Conservation (phyloP, 495 filamentous ascomycete genomes). For the Hamigera avellanea region DNA sequence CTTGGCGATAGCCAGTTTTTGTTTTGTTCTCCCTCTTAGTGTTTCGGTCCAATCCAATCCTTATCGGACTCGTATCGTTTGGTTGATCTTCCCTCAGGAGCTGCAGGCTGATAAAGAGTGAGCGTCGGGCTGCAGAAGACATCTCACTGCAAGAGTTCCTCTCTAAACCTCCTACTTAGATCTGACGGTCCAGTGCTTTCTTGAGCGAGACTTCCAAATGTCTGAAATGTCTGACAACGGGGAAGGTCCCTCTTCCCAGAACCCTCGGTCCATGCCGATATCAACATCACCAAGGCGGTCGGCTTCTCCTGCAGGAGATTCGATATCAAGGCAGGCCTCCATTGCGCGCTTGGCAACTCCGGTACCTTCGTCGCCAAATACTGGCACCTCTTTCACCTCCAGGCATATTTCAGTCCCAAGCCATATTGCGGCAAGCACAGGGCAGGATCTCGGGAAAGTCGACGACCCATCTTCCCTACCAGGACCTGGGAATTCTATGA, state of each 20-base stretch:
- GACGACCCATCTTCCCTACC: conserved; percentile 32
- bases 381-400: conserved; percentile 35
- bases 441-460: conserved; percentile 24
- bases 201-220: too few species aligned
- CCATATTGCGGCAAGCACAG: conserved; percentile 11
- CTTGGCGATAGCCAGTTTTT: too few species aligned
- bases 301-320: conserved; percentile 31
- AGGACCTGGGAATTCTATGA: conserved; percentile 64
- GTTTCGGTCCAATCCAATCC: too few species aligned
- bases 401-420: conserved; percentile 25
- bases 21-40: too few species aligned
- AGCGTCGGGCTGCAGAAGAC: too few species aligned
- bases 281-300: conserved; percentile 23
- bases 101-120: too few species aligned
- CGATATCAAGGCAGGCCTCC: conserved; percentile 49
- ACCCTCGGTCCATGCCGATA: conserved; percentile 26
- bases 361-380: conserved; percentile 39
- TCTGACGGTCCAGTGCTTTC: too few species aligned
- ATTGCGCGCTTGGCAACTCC: conserved; percentile 66
- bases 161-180: too few species aligned
- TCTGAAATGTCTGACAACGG: conserved; percentile 22
- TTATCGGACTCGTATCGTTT: too few species aligned
- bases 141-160: too few species aligned
- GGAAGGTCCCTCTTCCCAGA: conserved; percentile 22
- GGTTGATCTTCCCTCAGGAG: too few species aligned